A percentile compares a stretch with the other conserved stretches of the same genome.
Evolutionary conservation across 2,329 filamentous ascomycete species (phyloP).

Genomic region (Xylaria sp.): DNA sequence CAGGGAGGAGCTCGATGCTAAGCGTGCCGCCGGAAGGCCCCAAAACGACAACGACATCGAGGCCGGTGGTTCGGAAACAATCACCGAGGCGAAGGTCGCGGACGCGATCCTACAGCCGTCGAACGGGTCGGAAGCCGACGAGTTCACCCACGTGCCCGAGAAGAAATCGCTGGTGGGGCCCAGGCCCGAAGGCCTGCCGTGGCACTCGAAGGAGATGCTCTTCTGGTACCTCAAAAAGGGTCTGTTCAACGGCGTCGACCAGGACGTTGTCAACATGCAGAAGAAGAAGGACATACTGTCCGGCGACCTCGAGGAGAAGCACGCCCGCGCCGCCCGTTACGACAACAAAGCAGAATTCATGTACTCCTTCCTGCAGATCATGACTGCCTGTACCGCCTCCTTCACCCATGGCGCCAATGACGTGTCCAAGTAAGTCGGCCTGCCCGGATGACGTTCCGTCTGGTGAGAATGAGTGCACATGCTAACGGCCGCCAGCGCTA

Average conservation of each 20-base stretch:
- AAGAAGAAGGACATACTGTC: conserved; percentile 49
- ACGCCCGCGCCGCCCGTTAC: conserved; percentile 61
- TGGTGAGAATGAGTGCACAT: not conserved
- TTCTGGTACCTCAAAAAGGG: conserved; percentile 30
- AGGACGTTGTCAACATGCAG: conserved; percentile 45
- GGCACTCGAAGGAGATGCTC: conserved; percentile 38
- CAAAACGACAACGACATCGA: conserved; percentile 31
- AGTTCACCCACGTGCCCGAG: not conserved
- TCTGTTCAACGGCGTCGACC: conserved; percentile 46
- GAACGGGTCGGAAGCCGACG: conserved; percentile 2
- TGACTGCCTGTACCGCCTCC: conserved; percentile 64
- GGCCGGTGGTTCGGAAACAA: conserved; percentile 20
- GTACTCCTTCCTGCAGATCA: conserved; percentile 62
- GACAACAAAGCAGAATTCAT: conserved; percentile 65
- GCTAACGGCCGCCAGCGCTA: conserved; percentile 43
- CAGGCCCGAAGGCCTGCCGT: conserved; percentile 24
- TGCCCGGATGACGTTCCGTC: not conserved
- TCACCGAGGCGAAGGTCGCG: conserved; percentile 17
- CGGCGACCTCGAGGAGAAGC: conserved; percentile 56
- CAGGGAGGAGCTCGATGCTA: conserved; percentile 53
- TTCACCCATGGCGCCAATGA: conserved; percentile 71
- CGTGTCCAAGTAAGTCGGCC: conserved; percentile 50
- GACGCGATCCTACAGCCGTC: conserved; percentile 16
- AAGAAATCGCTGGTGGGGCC: conserved; percentile 28
- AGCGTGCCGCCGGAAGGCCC: conserved; percentile 37